These are phyloP conservation scores for Diplodia mutila DNA, from an alignment of 2,329 filamentous ascomycete species.

Conservation along the genomic window DNA sequence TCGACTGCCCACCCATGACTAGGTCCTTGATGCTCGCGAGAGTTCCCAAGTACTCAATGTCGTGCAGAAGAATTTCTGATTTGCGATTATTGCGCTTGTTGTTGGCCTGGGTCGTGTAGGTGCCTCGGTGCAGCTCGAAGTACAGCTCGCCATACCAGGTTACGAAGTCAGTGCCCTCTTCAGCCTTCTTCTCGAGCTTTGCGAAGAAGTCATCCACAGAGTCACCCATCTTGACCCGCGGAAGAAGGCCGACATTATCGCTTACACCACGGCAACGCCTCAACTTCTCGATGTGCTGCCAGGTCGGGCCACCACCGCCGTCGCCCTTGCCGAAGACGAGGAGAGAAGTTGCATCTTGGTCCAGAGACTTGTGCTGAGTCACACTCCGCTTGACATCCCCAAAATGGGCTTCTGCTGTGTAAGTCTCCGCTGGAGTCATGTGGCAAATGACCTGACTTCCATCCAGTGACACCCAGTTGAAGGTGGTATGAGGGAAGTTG, in stretches of 20 bases:
- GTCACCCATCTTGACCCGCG: conserved; percentile 83
- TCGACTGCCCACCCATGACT: conserved; percentile 43
- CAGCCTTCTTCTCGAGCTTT: conserved; percentile 76
- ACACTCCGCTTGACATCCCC: conserved; percentile 90
- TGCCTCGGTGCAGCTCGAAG: conserved; percentile 95
- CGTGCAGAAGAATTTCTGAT: conserved; percentile 80
- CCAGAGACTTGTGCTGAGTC: conserved; percentile 91
- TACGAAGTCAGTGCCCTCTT: conserved; percentile 69
- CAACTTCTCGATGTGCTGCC: conserved; percentile 92
- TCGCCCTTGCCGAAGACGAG: conserved; percentile 97
- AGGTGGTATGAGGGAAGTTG: conserved; percentile 96
- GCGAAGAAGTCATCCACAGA: conserved; percentile 96
- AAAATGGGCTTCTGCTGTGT: conserved; percentile 92
- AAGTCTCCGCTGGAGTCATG: conserved; percentile 95
- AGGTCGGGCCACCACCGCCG: conserved; percentile 92
- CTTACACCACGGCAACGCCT: conserved; percentile 88
- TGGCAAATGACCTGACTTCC: conserved; percentile 97
- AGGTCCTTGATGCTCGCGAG: conserved; percentile 74
- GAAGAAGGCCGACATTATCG: conserved; percentile 81
- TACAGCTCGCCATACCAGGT: conserved; percentile 99
- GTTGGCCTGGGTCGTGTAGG: conserved; percentile 95
- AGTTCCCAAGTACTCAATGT: conserved; percentile 86
- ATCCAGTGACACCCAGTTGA: conserved; percentile 97
- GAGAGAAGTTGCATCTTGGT: conserved; percentile 86
- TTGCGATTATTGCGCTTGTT: conserved; percentile 95